phyloP scores from a whole-genome alignment of 176 grass and related monocot species.

The Areca catechu region DNA sequence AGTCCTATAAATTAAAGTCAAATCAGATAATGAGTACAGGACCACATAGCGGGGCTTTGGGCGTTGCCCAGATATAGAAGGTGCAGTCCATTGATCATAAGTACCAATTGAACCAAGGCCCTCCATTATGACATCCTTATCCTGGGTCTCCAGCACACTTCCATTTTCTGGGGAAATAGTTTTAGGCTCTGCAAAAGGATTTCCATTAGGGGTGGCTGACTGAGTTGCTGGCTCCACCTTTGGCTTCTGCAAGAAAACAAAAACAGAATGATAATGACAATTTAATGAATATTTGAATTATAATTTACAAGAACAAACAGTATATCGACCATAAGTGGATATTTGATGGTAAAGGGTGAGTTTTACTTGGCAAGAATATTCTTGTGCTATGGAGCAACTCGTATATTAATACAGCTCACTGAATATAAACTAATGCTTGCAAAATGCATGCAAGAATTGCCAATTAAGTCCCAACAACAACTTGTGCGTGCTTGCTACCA shows the following conservation, averaged over 20 bases:
- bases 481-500: too few relatives aligned
- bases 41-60: slow-evolving; percentile 93
- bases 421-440: too few relatives aligned
- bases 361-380: too few relatives aligned
- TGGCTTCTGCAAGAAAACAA: slow-evolving; percentile 33
- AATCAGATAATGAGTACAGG: slow-evolving; percentile 7
- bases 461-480: too few relatives aligned
- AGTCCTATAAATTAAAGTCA: slow-evolving; percentile 10
- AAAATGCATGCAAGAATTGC: too few relatives aligned
- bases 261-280: too few relatives aligned
- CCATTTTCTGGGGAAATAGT: slow-evolving; percentile 73
- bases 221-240: slow-evolving; percentile 34
- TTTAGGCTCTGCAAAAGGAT: slow-evolving; percentile 63
- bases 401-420: too few relatives aligned
- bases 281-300: too few relatives aligned
- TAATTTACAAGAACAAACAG: too few relatives aligned
- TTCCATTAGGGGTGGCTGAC: slow-evolving; percentile 53
- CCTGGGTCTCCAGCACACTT: slow-evolving; percentile 55
- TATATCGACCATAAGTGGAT: too few relatives aligned
- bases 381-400: too few relatives aligned
- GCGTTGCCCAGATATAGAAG: slow-evolving; percentile 48
- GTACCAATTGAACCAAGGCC: slow-evolving; percentile 62
- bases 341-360: too few relatives aligned
- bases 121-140: slow-evolving; percentile 90
- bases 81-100: slow-evolving; percentile 74